Conservation (phyloP, 805 yeast species). For the Yueomyces sp. region DNA sequence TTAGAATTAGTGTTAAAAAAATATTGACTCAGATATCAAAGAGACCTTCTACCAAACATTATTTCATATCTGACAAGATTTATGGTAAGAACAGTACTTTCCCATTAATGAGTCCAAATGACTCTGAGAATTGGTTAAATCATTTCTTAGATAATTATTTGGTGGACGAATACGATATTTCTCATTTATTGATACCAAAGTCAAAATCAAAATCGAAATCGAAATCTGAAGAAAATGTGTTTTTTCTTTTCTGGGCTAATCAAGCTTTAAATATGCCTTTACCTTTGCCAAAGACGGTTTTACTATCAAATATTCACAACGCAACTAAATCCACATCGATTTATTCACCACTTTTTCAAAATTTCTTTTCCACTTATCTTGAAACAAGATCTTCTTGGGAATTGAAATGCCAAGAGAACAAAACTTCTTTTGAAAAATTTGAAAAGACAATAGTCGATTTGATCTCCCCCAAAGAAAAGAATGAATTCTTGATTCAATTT, state of each 20-base stretch:
- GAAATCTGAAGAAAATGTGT: constrained; percentile 45
- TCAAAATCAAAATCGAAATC: no score
- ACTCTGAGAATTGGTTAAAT: constrained; percentile 35
- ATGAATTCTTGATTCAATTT: constrained; percentile 44
- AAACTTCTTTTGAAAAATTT: constrained; percentile 37
- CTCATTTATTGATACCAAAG: constrained; percentile 26
- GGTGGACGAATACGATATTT: constrained; percentile 37
- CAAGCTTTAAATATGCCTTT: constrained; percentile 44
- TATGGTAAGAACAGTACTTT: constrained; percentile 38
- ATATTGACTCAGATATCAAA: constrained; percentile 26
- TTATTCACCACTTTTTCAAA: constrained; percentile 35
- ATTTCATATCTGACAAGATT: constrained; percentile 39
- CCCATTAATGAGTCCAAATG: constrained; percentile 52
- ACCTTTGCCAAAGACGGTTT: constrained; percentile 41
- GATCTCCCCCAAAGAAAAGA: constrained; percentile 49
- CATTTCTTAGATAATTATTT: constrained; percentile 32
- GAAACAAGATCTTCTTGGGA: constrained; percentile 33
- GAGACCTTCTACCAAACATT: constrained; percentile 28
- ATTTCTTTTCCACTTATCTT: constrained; percentile 33
- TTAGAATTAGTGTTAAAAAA: constrained; percentile 34
- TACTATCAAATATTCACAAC: constrained; percentile 30
- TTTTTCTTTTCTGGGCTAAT: constrained; percentile 52
- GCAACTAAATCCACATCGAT: constrained; percentile 2
- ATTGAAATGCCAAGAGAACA: constrained; percentile 31
- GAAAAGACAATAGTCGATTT: constrained; percentile 47